Conservation (phyloP, 2,329 filamentous ascomycete species). For the Chrysosporium queenslandicum region DNA sequence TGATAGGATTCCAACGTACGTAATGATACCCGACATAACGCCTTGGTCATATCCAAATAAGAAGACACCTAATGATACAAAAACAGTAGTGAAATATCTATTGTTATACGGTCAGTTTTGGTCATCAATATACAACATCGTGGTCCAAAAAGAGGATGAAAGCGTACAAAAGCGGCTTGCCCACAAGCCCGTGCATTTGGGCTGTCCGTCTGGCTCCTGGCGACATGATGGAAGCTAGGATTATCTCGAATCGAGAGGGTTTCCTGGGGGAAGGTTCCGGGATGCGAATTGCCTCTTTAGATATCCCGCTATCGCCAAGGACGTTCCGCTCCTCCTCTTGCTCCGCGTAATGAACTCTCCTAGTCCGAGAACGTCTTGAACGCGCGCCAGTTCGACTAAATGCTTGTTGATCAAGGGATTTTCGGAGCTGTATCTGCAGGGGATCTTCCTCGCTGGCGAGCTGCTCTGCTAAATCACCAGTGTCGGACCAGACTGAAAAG, state of each 20-base stretch:
- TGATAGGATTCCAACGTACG: slow-evolving; percentile 35
- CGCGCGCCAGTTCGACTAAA: slow-evolving; percentile 35
- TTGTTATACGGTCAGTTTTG: neutral
- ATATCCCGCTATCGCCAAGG: slow-evolving; percentile 17
- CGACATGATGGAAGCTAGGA: slow-evolving; percentile 78
- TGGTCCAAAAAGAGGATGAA: neutral
- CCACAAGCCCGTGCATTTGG: slow-evolving; percentile 82
- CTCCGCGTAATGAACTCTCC: slow-evolving; percentile 59
- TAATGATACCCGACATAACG: slow-evolving; percentile 61
- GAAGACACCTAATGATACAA: slow-evolving; percentile 54
- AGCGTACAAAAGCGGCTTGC: slow-evolving; percentile 78
- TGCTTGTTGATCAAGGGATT: slow-evolving; percentile 54
- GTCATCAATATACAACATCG: neutral
- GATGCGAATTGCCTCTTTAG: slow-evolving; percentile 53
- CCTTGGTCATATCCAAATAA: slow-evolving; percentile 57
- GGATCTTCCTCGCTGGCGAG: slow-evolving; percentile 74
- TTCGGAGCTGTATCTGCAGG: slow-evolving; percentile 58
- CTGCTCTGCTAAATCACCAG: slow-evolving; percentile 89
- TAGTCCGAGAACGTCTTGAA: slow-evolving; percentile 40
- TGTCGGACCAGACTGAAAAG: slow-evolving; percentile 84
- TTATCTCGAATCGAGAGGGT: slow-evolving; percentile 57
- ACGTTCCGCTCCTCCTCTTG: slow-evolving; percentile 28
- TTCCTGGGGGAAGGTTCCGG: slow-evolving; percentile 56
- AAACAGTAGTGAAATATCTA: slow-evolving; percentile 89
- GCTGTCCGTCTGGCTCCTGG: slow-evolving; percentile 55